Base-by-base conservation (phyloP, 2,329 filamentous ascomycete species). In the Pestalotiopsis sp. region DNA sequence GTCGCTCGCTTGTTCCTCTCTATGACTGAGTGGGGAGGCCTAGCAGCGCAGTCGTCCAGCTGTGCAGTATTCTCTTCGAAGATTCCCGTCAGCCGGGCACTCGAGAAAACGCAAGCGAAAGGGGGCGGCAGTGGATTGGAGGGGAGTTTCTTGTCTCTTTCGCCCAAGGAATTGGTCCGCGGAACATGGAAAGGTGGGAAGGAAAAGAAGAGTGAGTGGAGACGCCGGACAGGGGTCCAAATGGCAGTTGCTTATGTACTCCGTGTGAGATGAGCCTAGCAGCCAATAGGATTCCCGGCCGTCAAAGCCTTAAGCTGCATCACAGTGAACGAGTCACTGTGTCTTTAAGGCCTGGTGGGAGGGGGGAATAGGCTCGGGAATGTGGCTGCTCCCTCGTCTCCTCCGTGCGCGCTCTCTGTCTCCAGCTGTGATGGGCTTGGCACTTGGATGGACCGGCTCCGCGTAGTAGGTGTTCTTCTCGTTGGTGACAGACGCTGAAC, bases 171-270 rank as follows among this genome's bases (percentile, higher is more conserved):
- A n/a, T n/a, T n/a, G 25, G 60, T 31, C 27, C 25, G 27, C 60
- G 20, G 38, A 38, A 39, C 9, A 38, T 25, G 9, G 20, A 38
- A 62, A n/a, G 63, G 63, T 36, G 63, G 63, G 63, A 66, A 66
- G 31, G 27, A 45, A 38, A 13, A 45, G 27, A 23, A 39, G 25
- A 25, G 36, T 61, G 27, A 20, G 59, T 27, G 59, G 57, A 59
- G 62, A 45, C 25, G 20, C 23, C 17, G 57, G 45, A 31, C 63
- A 66, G 52, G 63, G 63, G 41, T 56, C 31, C 31, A 31, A 9
- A 49, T 66, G 63, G 59, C 41, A 57, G 63, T 56, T 66, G 63
- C 38, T 20, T 41, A 31, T 31, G 31, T 31, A 31, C 31, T 31
- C 31, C 31, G 38, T 64, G 25, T 13, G 61, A 17, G 38, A 23